A percentile compares a stretch with the other conserved stretches of the same genome.
Evolutionary conservation across 108 stramenopile genomes (phyloP).

Genomic region (Stephanodiscus minutulus): DNA sequence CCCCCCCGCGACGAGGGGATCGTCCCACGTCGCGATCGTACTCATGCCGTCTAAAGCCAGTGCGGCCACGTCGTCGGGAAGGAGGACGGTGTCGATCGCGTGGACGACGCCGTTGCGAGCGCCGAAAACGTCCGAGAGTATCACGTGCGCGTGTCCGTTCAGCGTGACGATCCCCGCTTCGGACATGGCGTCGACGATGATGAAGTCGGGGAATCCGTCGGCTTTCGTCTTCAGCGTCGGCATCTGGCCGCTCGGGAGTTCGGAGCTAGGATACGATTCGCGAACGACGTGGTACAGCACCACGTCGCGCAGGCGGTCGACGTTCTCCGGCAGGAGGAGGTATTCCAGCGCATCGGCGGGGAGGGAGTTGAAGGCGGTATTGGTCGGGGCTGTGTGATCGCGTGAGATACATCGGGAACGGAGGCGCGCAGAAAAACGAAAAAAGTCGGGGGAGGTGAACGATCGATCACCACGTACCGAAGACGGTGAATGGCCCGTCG

Average conservation of each 20-base stretch:
- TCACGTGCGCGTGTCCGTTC: background rate
- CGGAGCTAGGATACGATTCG: conserved; percentile 6
- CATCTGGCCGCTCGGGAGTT: background rate
- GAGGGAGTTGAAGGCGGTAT: conserved; percentile 23
- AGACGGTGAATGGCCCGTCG: background rate
- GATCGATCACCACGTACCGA: background rate
- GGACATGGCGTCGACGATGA: background rate
- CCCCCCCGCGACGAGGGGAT: background rate
- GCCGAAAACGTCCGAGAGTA: background rate
- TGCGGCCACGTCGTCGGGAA: background rate
- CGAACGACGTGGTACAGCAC: conserved; percentile 26
- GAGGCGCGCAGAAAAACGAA: background rate
- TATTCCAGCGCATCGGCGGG: conserved; percentile 7
- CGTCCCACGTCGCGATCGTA: background rate
- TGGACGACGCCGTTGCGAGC: conserved; percentile 24
- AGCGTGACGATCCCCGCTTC: background rate
- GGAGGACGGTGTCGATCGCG: conserved; percentile 14
- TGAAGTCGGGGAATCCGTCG: no score
- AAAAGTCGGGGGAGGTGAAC: background rate
- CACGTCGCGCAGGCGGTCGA: conserved; percentile 4
- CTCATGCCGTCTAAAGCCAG: background rate
- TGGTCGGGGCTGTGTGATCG: conserved; percentile 17
- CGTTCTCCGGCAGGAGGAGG: conserved; percentile 11
- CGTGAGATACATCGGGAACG: no score
- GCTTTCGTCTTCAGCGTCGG: background rate